Evolutionary conservation across 2,329 filamentous ascomycete species (phyloP).

Genomic region (Aspergillus jensenii): DNA sequence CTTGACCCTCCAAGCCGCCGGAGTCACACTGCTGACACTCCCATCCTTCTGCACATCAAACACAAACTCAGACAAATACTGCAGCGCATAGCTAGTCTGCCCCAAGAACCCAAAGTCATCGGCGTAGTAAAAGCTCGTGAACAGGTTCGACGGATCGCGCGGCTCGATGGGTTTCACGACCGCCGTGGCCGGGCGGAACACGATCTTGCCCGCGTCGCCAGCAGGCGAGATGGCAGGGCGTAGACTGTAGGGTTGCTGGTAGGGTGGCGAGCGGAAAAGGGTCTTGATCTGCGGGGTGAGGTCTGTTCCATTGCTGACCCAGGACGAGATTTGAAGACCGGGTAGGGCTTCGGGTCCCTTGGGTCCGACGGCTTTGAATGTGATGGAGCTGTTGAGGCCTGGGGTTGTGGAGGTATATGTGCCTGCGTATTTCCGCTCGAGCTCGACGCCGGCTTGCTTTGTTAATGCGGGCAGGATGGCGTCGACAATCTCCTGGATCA

Average conservation of each 20-base stretch:
- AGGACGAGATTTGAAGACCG: conserved; percentile 28
- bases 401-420: conserved; percentile 26
- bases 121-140: conserved; percentile 19
- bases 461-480: conserved; percentile 32
- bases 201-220: conserved; percentile 16
- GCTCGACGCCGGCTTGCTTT: conserved; percentile 30
- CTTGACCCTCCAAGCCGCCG: conserved; percentile 18
- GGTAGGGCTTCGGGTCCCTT: conserved; percentile 7
- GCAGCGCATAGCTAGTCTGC: conserved; percentile 21
- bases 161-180: conserved; percentile 6
- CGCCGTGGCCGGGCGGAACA: conserved; percentile 16
- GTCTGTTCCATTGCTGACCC: conserved; percentile 32
- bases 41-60: conserved; percentile 28
- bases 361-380: conserved; percentile 6
- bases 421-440: conserved; percentile 24
- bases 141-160: conserved; percentile 9
- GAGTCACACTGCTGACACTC: conserved; percentile 18
- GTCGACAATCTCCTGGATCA: conserved; percentile 29
- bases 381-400: conserved; percentile 27
- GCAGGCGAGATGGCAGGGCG: conserved; percentile 19
- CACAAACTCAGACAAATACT: conserved; percentile 25
- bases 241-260: conserved; percentile 14
- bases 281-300: conserved; percentile 13
- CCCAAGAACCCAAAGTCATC: conserved; percentile 21
- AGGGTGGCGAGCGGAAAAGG: too few relatives aligned